These are phyloP conservation scores for Taphrina flavorubra DNA, from an alignment of 1,139 yeast species.

Conservation along the genomic window DNA sequence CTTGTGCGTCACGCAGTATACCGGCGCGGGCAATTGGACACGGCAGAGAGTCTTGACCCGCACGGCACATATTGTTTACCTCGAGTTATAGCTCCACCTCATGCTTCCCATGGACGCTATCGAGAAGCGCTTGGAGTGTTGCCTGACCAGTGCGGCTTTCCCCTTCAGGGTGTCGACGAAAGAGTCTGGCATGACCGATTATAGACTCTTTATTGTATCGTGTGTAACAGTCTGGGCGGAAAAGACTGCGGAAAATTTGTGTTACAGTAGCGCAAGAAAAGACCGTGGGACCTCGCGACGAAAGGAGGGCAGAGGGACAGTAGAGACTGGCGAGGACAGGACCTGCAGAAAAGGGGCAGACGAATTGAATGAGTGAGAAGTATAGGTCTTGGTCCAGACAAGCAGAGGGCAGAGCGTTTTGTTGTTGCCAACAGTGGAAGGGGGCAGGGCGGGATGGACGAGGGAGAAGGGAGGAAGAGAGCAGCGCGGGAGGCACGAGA, in stretches of 20 bases:
- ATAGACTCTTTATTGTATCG: too few species aligned
- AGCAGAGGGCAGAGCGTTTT: background rate
- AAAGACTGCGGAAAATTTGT: constrained; percentile 3
- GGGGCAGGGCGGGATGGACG: background rate
- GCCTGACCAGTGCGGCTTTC: constrained; percentile 32
- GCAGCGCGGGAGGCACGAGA: constrained; percentile 4
- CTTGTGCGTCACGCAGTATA: constrained; percentile 1
- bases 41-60: background rate
- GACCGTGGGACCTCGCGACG: constrained; percentile 9
- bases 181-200: constrained; percentile 23
- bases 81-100: constrained; percentile 38
- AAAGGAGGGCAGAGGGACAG: background rate
- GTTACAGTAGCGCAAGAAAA: constrained; percentile 12
- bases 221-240: background rate
- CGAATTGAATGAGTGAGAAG: constrained; percentile 7
- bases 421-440: background rate
- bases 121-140: constrained; percentile 37
- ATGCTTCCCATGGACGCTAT: constrained; percentile 38
- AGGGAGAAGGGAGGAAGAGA: background rate
- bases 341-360: background rate
- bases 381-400: background rate
- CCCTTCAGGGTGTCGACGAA: constrained; percentile 33
- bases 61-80: constrained; percentile 13
- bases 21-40: background rate
- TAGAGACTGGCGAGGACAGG: background rate